Conservation (phyloP, 768 basidiomycete genomes). For the Boletus vinaceobasis region DNA sequence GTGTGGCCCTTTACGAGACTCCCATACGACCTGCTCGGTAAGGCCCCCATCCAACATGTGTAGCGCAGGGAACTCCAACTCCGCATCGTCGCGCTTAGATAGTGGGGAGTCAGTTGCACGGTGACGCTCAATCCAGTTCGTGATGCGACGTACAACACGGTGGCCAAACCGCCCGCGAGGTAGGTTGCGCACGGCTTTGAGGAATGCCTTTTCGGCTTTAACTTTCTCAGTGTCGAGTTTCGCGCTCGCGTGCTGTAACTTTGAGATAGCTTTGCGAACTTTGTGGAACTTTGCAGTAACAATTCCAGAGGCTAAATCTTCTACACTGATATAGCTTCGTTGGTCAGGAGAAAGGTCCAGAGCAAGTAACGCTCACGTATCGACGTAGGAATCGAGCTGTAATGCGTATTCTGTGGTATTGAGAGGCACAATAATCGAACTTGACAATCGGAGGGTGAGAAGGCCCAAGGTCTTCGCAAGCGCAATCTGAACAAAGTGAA, state of each 20-base stretch:
- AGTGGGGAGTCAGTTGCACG: background rate
- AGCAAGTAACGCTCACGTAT: constrained; percentile 43
- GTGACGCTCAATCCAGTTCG: constrained; percentile 29
- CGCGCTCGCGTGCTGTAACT: constrained; percentile 48
- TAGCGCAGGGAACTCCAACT: constrained; percentile 3
- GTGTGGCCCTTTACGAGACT: constrained; percentile 30
- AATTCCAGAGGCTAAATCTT: constrained; percentile 35
- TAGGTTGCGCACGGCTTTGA: constrained; percentile 39
- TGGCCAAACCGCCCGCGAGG: background rate
- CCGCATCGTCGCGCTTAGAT: background rate
- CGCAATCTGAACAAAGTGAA: constrained; percentile 43
- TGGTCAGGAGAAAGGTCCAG: constrained; percentile 21
- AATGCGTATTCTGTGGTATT: constrained; percentile 74
- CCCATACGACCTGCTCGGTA: constrained; percentile 5
- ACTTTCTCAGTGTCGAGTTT: constrained; percentile 58
- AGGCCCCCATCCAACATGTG: background rate
- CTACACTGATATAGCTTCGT: constrained; percentile 43
- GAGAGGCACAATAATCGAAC: constrained; percentile 62
- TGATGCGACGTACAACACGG: constrained; percentile 1
- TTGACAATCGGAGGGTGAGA: constrained; percentile 52
- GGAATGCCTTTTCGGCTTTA: constrained; percentile 51
- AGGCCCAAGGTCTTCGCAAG: constrained; percentile 65
- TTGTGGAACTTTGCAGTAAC: constrained; percentile 35
- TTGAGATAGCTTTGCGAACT: constrained; percentile 44
- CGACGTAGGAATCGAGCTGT: constrained; percentile 58